These are phyloP conservation scores for Secale cereale DNA, from an alignment of 176 grass and related monocot species.

Conservation along the genomic window DNA sequence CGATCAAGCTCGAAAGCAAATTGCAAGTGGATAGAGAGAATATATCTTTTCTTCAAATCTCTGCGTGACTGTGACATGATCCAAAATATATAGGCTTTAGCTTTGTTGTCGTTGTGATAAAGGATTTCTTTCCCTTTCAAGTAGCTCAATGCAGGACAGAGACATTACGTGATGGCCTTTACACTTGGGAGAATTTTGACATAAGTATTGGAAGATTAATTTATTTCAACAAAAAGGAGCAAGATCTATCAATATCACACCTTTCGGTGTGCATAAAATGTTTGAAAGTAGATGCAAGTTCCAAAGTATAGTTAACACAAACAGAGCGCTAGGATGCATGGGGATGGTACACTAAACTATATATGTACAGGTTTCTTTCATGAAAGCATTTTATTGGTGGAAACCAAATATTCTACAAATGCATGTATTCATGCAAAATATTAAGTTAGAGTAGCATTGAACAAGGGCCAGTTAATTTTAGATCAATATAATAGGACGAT, in stretches of 20 bases:
- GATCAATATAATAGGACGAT: slow-evolving; percentile 15
- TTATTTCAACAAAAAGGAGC: slow-evolving; percentile 33
- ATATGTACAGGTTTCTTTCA: neutral
- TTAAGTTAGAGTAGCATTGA: neutral
- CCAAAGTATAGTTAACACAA: neutral
- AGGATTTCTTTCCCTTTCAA: slow-evolving; percentile 48
- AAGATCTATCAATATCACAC: slow-evolving; percentile 30
- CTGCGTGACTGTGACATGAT: slow-evolving; percentile 39
- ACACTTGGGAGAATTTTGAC: slow-evolving; percentile 44
- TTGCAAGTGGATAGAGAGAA: slow-evolving; percentile 44
- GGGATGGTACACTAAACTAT: neutral
- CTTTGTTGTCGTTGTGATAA: slow-evolving; percentile 30
- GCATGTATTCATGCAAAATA: neutral
- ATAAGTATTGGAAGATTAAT: slow-evolving; percentile 19
- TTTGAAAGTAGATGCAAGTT: slow-evolving; percentile 21
- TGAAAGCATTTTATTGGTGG: neutral
- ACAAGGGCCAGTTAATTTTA: neutral
- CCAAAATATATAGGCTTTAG: slow-evolving; percentile 52
- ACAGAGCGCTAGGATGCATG: neutral
- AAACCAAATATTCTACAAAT: neutral
- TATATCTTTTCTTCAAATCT: slow-evolving; percentile 48
- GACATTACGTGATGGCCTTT: slow-evolving; percentile 29
- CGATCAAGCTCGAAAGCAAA: slow-evolving; percentile 27
- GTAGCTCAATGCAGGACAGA: slow-evolving; percentile 23
- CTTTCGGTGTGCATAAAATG: slow-evolving; percentile 34